Percentiles rank a stretch among this genome's conserved stretches.
phyloP scores from a whole-genome alignment of 2,329 filamentous ascomycete species.

The Botryosphaeria dothidea region DNA sequence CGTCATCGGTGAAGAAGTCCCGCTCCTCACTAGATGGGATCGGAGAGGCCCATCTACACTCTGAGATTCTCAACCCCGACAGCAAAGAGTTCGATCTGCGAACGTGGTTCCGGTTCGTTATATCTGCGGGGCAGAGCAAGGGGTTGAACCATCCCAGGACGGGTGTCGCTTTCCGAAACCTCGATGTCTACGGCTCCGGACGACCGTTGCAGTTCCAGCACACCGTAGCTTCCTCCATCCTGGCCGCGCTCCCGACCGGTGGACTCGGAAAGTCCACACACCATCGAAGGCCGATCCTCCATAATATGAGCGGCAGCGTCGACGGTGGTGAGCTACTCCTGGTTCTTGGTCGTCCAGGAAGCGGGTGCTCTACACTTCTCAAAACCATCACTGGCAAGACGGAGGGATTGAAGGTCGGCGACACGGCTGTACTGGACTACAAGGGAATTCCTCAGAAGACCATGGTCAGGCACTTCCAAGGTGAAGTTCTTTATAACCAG shows the following conservation, averaged over 20 bases:
- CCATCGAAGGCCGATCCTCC: constrained; percentile 51
- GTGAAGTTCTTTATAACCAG: constrained; percentile 48
- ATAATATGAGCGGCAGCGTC: constrained; percentile 66
- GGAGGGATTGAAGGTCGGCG: constrained; percentile 57
- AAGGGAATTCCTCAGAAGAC: constrained; percentile 44
- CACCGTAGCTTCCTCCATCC: not conserved
- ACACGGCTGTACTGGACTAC: constrained; percentile 59
- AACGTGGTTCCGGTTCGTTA: not conserved
- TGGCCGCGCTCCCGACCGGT: not conserved
- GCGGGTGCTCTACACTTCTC: constrained; percentile 65
- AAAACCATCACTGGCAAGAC: constrained; percentile 64
- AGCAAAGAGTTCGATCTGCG: not conserved
- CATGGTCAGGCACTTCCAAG: constrained; percentile 50
- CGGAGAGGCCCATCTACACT: not conserved
- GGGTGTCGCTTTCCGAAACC: not conserved
- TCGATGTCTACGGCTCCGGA: not conserved
- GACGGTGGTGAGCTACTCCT: constrained; percentile 73
- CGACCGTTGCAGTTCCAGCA: not conserved
- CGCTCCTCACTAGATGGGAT: not conserved
- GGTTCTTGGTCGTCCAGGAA: constrained; percentile 52
- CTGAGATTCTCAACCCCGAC: not conserved
- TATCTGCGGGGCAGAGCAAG: not conserved
- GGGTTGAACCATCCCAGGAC: not conserved
- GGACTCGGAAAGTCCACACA: not conserved
- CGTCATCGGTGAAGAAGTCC: not conserved